These are phyloP conservation scores for Herpotrichia juniperi DNA, from an alignment of 2,329 filamentous ascomycete genomes.

Conservation along the genomic window DNA sequence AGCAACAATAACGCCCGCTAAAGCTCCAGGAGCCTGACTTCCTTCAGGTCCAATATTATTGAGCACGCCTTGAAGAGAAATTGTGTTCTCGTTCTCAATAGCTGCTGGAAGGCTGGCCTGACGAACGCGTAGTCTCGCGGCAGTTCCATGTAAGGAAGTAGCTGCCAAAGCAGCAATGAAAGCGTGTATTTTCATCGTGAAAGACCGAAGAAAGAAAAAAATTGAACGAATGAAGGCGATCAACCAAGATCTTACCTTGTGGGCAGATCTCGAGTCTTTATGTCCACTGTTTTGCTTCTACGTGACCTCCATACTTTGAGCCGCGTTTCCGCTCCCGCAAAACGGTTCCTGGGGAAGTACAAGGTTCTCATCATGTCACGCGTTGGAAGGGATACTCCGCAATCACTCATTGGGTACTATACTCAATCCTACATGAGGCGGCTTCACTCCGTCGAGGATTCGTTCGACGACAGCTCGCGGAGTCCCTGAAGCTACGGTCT, in stretches of 20 bases:
- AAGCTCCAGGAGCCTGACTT: conserved; percentile 54
- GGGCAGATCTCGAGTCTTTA: neutral
- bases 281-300: neutral
- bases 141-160: conserved; percentile 5
- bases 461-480: conserved; percentile 5
- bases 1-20: conserved; percentile 59
- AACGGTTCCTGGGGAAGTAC: conserved; percentile 5
- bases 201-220: neutral
- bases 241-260: neutral
- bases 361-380: conserved; percentile 9
- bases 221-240: neutral
- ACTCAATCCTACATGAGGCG: conserved; percentile 11
- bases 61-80: conserved; percentile 58
- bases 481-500: conserved; percentile 3
- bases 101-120: conserved; percentile 16
- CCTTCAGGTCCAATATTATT: conserved; percentile 63
- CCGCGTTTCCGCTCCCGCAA: conserved; percentile 3
- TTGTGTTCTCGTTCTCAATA: conserved; percentile 52
- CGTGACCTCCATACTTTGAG: neutral
- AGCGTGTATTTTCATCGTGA: conserved; percentile 13
- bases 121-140: conserved; percentile 4
- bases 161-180: conserved; percentile 15
- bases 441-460: neutral
- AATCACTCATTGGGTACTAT: conserved; percentile 5
- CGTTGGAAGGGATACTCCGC: conserved; percentile 5